Conservation (phyloP, 805 yeast species). For the Cyberlindnera nakhonratchasimensis region DNA sequence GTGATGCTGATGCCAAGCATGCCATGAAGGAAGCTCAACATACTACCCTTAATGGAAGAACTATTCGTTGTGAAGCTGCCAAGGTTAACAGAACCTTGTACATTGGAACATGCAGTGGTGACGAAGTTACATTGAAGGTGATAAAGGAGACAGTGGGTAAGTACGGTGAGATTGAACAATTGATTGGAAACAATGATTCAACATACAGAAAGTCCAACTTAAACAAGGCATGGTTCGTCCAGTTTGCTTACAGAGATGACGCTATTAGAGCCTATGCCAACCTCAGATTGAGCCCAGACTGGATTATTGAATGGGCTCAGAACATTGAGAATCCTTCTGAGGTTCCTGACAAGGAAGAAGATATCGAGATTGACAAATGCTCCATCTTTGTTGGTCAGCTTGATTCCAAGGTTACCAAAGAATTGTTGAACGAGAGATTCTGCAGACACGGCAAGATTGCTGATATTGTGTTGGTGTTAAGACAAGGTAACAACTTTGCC, state of each 20-base stretch:
- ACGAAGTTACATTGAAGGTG: constrained; percentile 28
- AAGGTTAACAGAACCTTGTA: constrained; percentile 85
- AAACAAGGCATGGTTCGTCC: constrained; percentile 62
- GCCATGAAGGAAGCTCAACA: constrained; percentile 73
- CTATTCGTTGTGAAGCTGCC: constrained; percentile 85
- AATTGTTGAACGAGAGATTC: constrained; percentile 56
- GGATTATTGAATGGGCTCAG: constrained; percentile 82
- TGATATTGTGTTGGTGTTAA: constrained; percentile 52
- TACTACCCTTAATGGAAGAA: constrained; percentile 65
- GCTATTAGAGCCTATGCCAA: constrained; percentile 82
- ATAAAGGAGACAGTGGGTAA: constrained; percentile 40
- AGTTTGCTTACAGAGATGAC: constrained; percentile 79
- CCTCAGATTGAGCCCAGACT: constrained; percentile 49
- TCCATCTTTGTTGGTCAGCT: constrained; percentile 82
- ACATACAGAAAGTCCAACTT: constrained; percentile 29
- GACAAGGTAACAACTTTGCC: constrained; percentile 57
- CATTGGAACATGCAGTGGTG: constrained; percentile 38
- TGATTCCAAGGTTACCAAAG: constrained; percentile 49
- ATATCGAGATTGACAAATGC: constrained; percentile 56
- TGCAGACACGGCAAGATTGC: constrained; percentile 61
- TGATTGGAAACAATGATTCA: constrained; percentile 42
- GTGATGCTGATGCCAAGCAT: constrained; percentile 60
- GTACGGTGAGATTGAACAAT: constrained; percentile 76
- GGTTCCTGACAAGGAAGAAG: constrained; percentile 16
- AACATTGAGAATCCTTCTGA: constrained; percentile 57